Evolutionary conservation across 2,329 filamentous ascomycete genomes (phyloP).

Genomic region (Coniochaeta sp.): DNA sequence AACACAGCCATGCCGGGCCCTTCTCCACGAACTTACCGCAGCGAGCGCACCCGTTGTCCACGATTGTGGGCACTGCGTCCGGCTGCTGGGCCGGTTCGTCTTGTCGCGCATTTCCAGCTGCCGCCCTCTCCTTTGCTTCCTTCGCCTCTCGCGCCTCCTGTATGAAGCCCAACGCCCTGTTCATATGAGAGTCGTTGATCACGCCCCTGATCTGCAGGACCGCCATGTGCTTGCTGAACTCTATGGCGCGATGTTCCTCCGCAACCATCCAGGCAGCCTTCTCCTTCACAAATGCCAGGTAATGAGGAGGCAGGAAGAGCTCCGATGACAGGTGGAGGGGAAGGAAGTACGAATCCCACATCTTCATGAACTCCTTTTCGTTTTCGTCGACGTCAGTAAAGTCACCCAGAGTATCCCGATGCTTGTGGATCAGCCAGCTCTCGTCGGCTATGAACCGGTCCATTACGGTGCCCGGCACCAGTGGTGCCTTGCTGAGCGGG

Average conservation of each 20-base stretch:
- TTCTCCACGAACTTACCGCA: constrained; percentile 40
- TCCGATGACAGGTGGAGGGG: constrained; percentile 42
- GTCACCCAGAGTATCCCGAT: constrained; percentile 49
- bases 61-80: constrained; percentile 16
- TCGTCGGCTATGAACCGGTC: constrained; percentile 37
- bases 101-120: neutral
- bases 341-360: constrained; percentile 51
- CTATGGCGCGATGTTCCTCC: constrained; percentile 37
- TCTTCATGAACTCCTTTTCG: constrained; percentile 51
- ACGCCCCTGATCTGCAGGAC: constrained; percentile 42
- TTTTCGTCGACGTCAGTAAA: constrained; percentile 46
- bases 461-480: constrained; percentile 41
- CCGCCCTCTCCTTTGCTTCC: constrained; percentile 12
- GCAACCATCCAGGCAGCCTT: constrained; percentile 46
- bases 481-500: constrained; percentile 44
- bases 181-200: constrained; percentile 35
- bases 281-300: constrained; percentile 42
- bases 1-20: constrained; percentile 39
- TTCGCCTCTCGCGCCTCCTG: constrained; percentile 25
- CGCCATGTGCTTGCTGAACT: constrained; percentile 48
- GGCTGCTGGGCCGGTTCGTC: constrained; percentile 16
- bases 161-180: constrained; percentile 33
- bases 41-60: constrained; percentile 30
- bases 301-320: constrained; percentile 43
- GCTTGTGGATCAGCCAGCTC: constrained; percentile 51